phyloP scores from a whole-genome alignment of 2,329 filamentous ascomycete species.

The Alternaria rosae region DNA sequence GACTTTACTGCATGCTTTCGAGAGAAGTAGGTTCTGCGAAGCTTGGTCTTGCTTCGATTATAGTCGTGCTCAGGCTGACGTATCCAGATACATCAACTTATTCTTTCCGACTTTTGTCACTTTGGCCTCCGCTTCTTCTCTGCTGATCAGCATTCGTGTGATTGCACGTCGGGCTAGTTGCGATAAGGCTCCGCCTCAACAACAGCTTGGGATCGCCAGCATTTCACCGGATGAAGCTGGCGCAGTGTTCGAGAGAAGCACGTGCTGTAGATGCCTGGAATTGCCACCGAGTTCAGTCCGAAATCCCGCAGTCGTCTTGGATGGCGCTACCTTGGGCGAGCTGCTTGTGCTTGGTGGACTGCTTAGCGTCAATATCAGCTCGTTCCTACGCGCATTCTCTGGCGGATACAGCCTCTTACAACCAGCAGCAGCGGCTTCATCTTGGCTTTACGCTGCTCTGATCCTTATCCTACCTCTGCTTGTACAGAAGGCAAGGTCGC shows the following conservation, averaged over 20 bases:
- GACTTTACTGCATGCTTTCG: background rate
- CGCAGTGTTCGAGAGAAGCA: background rate
- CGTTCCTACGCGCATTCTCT: background rate
- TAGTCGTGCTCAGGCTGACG: background rate
- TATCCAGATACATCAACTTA: background rate
- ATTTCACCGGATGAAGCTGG: background rate
- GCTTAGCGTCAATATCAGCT: background rate
- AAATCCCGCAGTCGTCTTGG: background rate
- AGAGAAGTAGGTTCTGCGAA: background rate
- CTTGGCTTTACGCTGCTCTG: background rate
- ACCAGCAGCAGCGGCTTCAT: background rate
- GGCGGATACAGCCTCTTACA: background rate
- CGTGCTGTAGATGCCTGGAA: background rate
- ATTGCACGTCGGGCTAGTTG: background rate
- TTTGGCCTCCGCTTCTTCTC: background rate
- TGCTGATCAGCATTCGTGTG: background rate
- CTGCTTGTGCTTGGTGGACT: background rate
- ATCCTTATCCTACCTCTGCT: background rate
- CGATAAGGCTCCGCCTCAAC: background rate
- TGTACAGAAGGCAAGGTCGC: background rate
- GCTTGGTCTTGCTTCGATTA: background rate
- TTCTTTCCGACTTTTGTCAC: background rate
- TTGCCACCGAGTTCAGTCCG: background rate
- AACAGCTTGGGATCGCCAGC: background rate
- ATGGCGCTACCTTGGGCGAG: background rate